Evolutionary conservation across 345 rosid genomes (phyloP), one percentile per base, ranked within the genome.

Genomic region (Rhizophora apiculata): DNA sequence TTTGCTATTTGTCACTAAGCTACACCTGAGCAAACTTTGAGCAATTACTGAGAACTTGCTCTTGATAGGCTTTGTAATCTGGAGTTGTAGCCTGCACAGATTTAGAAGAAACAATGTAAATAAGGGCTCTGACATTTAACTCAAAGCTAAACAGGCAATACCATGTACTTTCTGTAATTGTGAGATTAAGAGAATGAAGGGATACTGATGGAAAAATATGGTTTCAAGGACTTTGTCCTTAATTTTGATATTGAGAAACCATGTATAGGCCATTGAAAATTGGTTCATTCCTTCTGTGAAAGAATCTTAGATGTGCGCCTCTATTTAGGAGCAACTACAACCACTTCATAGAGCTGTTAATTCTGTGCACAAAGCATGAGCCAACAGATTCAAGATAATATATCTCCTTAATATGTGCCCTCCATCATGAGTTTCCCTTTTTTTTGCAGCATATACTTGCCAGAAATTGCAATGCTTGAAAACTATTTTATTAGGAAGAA

Each of bases 31-130:
- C 99, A 71, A 95, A 95, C 74, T 84, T 92, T 9, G 89, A 67
- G 70, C 87, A 83, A 77, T 95, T 95, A 71, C 89, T 90, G 67
- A 95, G 87, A 75, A 88, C 96, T 85, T 95, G 99, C 80, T 90
- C 99, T 81, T 95, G 99, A 77, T 95, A 95, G 67, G 98, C 97
- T 80, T 74, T 95, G 84, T 95, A 95, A 82, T 95, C 99, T 57
- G 87, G 83, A 75, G 96, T 90, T 62, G 96, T 90, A 61, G 96
- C 94, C 96, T 93, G 78, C 83, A 74, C 21, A 46, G 31, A 49
- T 30, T 22, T 18, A 16, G 39, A 15, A 48, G 18, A 34, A 60
- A 60, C 8, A 31, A 43, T 10, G 59, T 49, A 15, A 46, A 20
- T 20, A 72, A 19, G 26, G 53, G 26, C 36, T 55, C 0, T 56